Conservation (phyloP, 257 asterid genomes). For the Primulina tabacum region DNA sequence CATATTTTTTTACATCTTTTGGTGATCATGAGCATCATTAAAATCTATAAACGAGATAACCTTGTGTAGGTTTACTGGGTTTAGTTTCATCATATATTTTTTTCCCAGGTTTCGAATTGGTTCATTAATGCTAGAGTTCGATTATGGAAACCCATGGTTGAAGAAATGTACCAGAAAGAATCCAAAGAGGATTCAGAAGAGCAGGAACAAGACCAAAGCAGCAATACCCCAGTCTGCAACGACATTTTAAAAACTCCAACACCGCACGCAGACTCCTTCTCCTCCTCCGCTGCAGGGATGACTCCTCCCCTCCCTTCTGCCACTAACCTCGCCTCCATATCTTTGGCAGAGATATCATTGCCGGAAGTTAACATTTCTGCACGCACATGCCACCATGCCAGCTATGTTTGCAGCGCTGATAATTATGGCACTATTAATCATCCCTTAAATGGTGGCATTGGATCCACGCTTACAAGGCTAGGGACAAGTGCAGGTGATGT, state of each 20-base stretch:
- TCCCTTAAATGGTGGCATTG: constrained; percentile 30
- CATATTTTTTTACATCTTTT: too few relatives aligned
- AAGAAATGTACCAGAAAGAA: constrained; percentile 96
- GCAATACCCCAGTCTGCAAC: constrained; percentile 15
- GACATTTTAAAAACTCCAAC: constrained; percentile 55
- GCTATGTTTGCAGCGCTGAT: not conserved
- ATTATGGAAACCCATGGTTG: constrained; percentile 99
- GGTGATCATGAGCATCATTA: too few relatives aligned
- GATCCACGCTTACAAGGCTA: constrained; percentile 58
- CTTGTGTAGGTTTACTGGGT: too few relatives aligned
- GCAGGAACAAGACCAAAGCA: constrained; percentile 42
- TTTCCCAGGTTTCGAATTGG: constrained; percentile 93
- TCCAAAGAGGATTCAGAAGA: constrained; percentile 57
- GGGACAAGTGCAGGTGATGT: constrained; percentile 68
- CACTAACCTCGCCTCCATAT: constrained; percentile 19
- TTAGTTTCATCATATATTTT: not conserved
- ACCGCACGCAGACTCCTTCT: constrained; percentile 26
- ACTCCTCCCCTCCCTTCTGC: constrained; percentile 39
- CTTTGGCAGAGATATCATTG: not conserved
- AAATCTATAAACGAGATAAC: too few relatives aligned
- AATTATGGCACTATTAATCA: not conserved
- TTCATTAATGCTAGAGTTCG: constrained; percentile 99
- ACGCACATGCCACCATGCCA: not conserved
- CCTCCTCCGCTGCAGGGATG: constrained; percentile 29
- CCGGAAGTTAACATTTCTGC: not conserved